Base-by-base conservation (phyloP, 495 filamentous ascomycete genomes). In the Talaromyces proteolyticus region DNA sequence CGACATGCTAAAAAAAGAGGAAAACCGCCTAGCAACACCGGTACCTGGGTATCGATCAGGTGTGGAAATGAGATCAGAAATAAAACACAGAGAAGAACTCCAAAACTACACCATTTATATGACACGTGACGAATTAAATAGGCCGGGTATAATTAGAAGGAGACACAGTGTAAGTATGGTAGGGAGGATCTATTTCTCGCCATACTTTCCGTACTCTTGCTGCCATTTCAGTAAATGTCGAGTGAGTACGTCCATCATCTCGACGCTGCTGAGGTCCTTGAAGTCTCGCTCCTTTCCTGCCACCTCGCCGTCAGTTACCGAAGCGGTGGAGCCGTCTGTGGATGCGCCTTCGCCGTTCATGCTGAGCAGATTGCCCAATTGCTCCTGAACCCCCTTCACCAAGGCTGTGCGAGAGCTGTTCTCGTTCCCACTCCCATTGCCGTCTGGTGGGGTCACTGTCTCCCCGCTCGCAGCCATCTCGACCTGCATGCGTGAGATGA, bases 401-500 rank as follows among this genome's bases (percentile, higher is more conserved):
- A 69, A 53, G 7, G 62, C 16, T 11, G 47, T 40, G 6, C 29
- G 34, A 39, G 51, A 34, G 34, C 25, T 57, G 21, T 67, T 68
- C 25, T 74, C 70, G 12, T 60, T 48, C 24, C 19, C 61, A 66
- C 29, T 69, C 62, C 61, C 62, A 44, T 66, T 69, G 37, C 63
- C 51, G 4, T 69, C 65, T 12, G 65, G 69, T 20, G 42, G 50
- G 3, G 72, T 69, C 2, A 63, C 65, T 46, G 65, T 70, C 42
- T 75, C 66, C 18, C 66, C 63, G 26, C 66, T 60, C 3, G 62
- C 81, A 0, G 89, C 91, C 71, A 96, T 80, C 61, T 98, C 93
- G 11, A 95, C 75, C 58, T 96, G 92, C 54, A 89, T 92, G 41
- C 88, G 81, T 6, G 87, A 84, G 56, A 98, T 96, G 64, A 88